A percentile compares a stretch with the other conserved stretches of the same genome.
These are phyloP conservation scores for Claviceps arundinis DNA, from an alignment of 2,329 filamentous ascomycete species.

Conservation along the genomic window DNA sequence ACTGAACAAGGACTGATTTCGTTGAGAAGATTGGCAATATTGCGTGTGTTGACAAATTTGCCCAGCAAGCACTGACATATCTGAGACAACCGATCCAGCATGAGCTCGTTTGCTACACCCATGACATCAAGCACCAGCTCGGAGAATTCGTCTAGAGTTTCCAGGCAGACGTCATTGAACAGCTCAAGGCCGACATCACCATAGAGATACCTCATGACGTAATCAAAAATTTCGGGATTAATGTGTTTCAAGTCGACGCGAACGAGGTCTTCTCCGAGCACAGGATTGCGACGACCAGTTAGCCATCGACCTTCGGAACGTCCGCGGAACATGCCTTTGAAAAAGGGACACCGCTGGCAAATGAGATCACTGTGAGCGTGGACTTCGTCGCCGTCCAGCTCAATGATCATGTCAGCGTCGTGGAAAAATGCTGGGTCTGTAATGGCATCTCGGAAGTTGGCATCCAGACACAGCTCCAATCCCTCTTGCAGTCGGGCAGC, in stretches of 20 bases:
- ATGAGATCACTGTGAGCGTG: conserved; percentile 65
- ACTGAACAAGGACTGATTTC: conserved; percentile 75
- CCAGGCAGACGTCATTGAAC: conserved; percentile 62
- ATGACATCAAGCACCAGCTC: conserved; percentile 87
- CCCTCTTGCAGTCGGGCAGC: conserved; percentile 63
- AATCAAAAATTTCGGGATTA: conserved; percentile 55
- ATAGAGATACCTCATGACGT: conserved; percentile 73
- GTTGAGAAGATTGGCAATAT: conserved; percentile 75
- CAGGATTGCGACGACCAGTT: conserved; percentile 45
- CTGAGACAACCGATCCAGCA: conserved; percentile 83
- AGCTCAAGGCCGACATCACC: conserved; percentile 67
- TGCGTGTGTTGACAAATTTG: conserved; percentile 71
- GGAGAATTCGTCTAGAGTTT: conserved; percentile 68
- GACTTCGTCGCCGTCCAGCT: conserved; percentile 62
- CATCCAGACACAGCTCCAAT: conserved; percentile 48
- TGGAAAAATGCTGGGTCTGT: conserved; percentile 59
- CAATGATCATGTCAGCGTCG: conserved; percentile 65
- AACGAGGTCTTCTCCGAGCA: conserved; percentile 30
- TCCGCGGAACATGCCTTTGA: conserved; percentile 80
- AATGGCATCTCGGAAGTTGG: conserved; percentile 59
- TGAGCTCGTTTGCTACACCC: conserved; percentile 81
- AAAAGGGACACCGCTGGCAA: conserved; percentile 82
- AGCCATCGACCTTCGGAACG: conserved; percentile 79
- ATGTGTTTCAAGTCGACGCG: conserved; percentile 76
- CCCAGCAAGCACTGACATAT: conserved; percentile 79